Evolutionary conservation across 768 basidiomycete species (phyloP), one percentile per base, ranked within the genome.

Genomic region (Gyrodon lividus): DNA sequence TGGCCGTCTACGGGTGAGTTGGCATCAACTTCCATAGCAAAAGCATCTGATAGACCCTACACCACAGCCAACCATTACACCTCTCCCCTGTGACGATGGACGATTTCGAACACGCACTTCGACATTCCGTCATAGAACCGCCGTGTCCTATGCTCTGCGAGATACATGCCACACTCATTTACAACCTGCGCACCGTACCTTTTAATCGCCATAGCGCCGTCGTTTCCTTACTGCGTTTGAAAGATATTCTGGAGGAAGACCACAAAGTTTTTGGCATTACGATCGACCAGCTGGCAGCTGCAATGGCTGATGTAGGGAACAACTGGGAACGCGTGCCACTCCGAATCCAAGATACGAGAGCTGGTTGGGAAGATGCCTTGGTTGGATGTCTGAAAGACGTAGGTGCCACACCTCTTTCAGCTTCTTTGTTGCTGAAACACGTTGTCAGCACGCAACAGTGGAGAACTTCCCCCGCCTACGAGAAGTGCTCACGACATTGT

Each of bases 311-410:
- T 55, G 75, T 85, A 34, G 90, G 89, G n/a, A 89, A 88, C 62
- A 88, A 85, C 63, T 93, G 92, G 89, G 86, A 92, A 71, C 81
- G 85, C 46, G 79, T 88, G 4, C 85, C 87, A 23, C 70, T 92
- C 55, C 78, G 87, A 37, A 79, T 81, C 59, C 73, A 77, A 34
- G 92, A 95, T 60, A 80, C 82, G 22, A 82, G 93, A 39, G 80
- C 84, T 59, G 87, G 89, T 12, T 98, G 95, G 95, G 92, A 97
- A 70, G 91, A 93, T 57, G 87, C 91, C 14, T 76, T 97, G 19
- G 75, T 94, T 28, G 92, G 92, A 38, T 88, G 92, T 62, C 72
- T 96, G 58, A 90, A 90, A 76, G 87, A 96, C 68, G 94, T 96
- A 61, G 58, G 92, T 83, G 37, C 17, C 46, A n/a, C 48, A 34